A percentile compares a stretch with the other conserved stretches of the same genome.
phyloP scores from a whole-genome alignment of 805 yeast species.

The Candida yuanshanica region DNA sequence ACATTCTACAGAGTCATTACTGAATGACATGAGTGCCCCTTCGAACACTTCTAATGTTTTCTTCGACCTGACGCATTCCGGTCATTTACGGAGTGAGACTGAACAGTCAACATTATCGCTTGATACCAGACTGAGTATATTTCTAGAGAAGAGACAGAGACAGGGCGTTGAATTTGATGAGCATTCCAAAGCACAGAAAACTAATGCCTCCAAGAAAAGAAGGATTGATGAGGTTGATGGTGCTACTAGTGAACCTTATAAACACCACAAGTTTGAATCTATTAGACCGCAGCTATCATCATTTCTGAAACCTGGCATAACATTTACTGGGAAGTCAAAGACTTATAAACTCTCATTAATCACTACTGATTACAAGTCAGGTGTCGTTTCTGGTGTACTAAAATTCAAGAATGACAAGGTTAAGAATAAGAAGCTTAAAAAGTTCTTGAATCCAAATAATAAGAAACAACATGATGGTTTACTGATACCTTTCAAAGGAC shows the following conservation, averaged over 20 bases:
- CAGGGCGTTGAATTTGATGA: background rate
- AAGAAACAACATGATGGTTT: background rate
- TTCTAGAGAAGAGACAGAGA: background rate
- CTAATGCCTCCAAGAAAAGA: background rate
- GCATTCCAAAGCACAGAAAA: background rate
- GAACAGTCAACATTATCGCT: background rate
- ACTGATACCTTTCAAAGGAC: constrained; percentile 7
- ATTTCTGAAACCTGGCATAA: constrained; percentile 15
- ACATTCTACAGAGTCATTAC: background rate
- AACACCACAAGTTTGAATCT: constrained; percentile 3
- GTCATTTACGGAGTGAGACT: background rate
- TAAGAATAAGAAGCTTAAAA: background rate
- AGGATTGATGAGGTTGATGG: background rate
- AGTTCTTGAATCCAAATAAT: background rate
- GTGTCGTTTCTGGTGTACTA: background rate
- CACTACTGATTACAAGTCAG: constrained; percentile 1
- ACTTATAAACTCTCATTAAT: constrained; percentile 6
- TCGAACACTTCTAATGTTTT: background rate
- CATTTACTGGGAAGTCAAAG: constrained; percentile 6
- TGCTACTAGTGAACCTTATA: background rate
- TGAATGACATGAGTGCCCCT: background rate
- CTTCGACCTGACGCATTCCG: background rate
- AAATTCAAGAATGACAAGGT: background rate
- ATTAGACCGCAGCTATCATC: constrained; percentile 12
- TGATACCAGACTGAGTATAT: constrained; percentile 1